These are phyloP conservation scores for Porogramme epimiltina DNA, from an alignment of 1,284 basidiomycete species.

Conservation along the genomic window DNA sequence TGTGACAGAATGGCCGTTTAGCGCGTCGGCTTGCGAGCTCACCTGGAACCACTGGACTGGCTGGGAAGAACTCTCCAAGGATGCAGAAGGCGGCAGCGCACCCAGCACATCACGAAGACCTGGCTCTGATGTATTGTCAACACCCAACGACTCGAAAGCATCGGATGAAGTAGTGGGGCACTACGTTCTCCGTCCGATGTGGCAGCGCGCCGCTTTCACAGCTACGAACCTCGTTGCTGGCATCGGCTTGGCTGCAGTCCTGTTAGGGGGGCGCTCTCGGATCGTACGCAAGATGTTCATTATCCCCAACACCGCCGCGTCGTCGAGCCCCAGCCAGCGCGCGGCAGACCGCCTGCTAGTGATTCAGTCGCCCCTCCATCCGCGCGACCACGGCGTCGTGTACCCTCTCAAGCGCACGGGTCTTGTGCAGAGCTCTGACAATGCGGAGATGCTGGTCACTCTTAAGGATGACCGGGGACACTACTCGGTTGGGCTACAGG, in stretches of 20 bases:
- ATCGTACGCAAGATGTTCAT: slow-evolving; percentile 39
- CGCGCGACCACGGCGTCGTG: slow-evolving; percentile 34
- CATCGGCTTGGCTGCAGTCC: slow-evolving; percentile 32
- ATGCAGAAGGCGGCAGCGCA: not conserved
- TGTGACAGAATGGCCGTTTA: slow-evolving; percentile 4
- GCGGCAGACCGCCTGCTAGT: slow-evolving; percentile 19
- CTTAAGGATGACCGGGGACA: slow-evolving; percentile 40
- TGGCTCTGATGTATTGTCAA: not conserved
- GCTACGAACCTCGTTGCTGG: slow-evolving; percentile 35
- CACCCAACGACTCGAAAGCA: not conserved
- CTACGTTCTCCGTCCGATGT: slow-evolving; percentile 37
- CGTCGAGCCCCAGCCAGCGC: slow-evolving; percentile 1
- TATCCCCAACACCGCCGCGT: slow-evolving; percentile 25
- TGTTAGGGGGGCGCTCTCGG: slow-evolving; percentile 38
- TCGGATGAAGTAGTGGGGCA: slow-evolving; percentile 9
- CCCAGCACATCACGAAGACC: not conserved
- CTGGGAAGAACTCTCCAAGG: slow-evolving; percentile 25
- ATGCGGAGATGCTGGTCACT: slow-evolving; percentile 39
- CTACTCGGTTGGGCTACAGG: slow-evolving; percentile 41
- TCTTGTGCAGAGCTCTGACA: slow-evolving; percentile 8
- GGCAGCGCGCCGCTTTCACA: slow-evolving; percentile 38
- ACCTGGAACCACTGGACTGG: slow-evolving; percentile 41
- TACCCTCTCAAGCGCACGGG: slow-evolving; percentile 22
- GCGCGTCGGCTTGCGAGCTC: slow-evolving; percentile 37
- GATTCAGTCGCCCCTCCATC: slow-evolving; percentile 41